A percentile compares a stretch with the other conserved stretches of the same genome.
These are phyloP conservation scores for Didymosphaeria variabile DNA, from an alignment of 2,329 filamentous ascomycete species.

Conservation along the genomic window DNA sequence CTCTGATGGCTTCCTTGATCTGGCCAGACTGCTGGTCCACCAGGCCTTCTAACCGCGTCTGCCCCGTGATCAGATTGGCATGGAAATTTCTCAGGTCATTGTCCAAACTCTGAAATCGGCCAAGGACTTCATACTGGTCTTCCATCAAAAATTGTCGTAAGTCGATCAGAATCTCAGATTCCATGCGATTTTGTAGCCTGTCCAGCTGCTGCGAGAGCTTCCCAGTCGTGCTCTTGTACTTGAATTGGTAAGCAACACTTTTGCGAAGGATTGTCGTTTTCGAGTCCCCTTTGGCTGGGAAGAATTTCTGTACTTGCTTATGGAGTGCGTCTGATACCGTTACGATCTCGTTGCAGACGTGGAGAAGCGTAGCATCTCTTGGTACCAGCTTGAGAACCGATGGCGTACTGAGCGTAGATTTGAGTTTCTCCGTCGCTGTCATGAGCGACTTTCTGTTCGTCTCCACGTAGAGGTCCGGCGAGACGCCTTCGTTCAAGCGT, in stretches of 20 bases:
- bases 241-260: neutral
- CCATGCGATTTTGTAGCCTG: constrained; percentile 1
- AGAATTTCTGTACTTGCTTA: neutral
- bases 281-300: neutral
- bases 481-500: neutral
- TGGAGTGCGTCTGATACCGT: neutral
- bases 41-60: neutral
- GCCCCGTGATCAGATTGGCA: neutral
- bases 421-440: neutral
- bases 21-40: constrained; percentile 1
- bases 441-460: neutral
- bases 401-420: neutral
- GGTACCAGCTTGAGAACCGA: neutral
- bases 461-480: neutral
- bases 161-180: constrained; percentile 1
- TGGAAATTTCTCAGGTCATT: neutral
- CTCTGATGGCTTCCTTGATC: neutral
- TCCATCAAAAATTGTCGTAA: neutral
- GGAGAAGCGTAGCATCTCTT: neutral
- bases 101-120: neutral
- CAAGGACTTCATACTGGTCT: neutral
- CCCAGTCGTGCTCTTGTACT: neutral
- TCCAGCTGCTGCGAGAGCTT: constrained; percentile 5
- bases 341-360: neutral
- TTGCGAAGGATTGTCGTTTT: neutral